phyloP scores from a whole-genome alignment of 306 rosid genomes.

The barrel medic (Medicago truncatula) region DNA sequence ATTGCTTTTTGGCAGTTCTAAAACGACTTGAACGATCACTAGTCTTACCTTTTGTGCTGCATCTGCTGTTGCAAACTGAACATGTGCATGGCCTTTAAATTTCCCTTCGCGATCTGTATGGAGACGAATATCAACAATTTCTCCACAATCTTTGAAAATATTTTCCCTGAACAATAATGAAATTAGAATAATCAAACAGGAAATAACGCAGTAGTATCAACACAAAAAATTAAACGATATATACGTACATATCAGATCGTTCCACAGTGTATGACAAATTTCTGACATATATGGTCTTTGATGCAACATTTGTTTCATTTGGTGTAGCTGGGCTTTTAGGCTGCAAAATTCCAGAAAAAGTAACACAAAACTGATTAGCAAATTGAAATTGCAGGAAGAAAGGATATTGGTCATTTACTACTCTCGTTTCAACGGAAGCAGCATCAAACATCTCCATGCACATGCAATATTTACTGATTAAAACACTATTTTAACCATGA shows the following conservation, averaged over 20 bases:
- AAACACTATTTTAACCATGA: conserved; percentile 2
- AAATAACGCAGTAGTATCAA: not conserved
- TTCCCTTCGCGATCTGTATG: conserved; percentile 52
- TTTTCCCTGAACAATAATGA: conserved; percentile 53
- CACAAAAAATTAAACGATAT: not conserved
- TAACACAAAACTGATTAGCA: not conserved
- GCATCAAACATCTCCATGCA: conserved; percentile 60
- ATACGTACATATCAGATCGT: conserved; percentile 70
- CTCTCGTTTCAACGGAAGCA: conserved; percentile 42
- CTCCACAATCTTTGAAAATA: conserved; percentile 73
- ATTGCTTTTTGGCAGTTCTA: conserved; percentile 18
- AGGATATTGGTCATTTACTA: conserved; percentile 40
- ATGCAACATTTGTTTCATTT: conserved; percentile 38
- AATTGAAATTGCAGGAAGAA: not conserved
- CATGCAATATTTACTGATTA: not conserved
- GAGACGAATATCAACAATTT: conserved; percentile 68
- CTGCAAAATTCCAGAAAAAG: conserved; percentile 52
- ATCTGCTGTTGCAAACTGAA: conserved; percentile 71
- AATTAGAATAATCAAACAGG: conserved; percentile 19
- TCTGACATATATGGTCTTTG: conserved; percentile 67
- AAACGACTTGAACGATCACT: conserved; percentile 12
- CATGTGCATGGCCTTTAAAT: conserved; percentile 80
- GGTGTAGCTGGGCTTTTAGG: conserved; percentile 56
- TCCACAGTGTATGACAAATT: conserved; percentile 63
- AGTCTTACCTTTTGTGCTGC: conserved; percentile 63